A percentile compares a stretch with the other conserved stretches of the same genome.
These are phyloP conservation scores for Vaccinium macrocarpon DNA, from an alignment of 148 eudicot genomes.

Conservation along the genomic window DNA sequence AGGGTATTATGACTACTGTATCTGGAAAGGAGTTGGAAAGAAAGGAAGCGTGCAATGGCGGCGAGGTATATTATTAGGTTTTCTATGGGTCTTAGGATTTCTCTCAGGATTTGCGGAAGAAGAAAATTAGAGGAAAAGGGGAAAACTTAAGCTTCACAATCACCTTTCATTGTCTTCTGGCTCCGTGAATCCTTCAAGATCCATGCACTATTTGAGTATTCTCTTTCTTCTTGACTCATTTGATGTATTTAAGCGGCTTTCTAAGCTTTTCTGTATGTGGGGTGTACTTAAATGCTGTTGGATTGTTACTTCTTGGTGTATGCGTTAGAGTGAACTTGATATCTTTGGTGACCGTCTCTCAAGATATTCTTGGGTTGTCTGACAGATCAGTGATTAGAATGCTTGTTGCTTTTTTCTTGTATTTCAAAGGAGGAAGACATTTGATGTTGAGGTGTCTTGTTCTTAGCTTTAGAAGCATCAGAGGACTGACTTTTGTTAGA, in stretches of 20 bases:
- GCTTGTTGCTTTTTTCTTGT: background rate
- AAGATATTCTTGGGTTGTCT: constrained; percentile 45
- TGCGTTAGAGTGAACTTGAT: constrained; percentile 48
- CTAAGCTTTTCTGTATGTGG: constrained; percentile 27
- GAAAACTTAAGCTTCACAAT: background rate
- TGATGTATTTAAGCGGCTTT: constrained; percentile 3
- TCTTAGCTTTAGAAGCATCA: background rate
- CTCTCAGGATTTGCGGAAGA: background rate
- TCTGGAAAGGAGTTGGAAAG: constrained; percentile 71
- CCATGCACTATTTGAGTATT: background rate
- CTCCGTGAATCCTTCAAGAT: background rate
- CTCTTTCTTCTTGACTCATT: background rate
- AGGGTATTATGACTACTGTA: constrained; percentile 61
- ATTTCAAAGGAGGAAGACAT: background rate
- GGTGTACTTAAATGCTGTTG: constrained; percentile 78
- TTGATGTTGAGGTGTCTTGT: background rate
- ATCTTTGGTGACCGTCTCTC: constrained; percentile 50
- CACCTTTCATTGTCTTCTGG: background rate
- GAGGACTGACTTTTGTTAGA: background rate
- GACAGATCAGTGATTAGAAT: constrained; percentile 51
- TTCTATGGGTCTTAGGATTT: background rate
- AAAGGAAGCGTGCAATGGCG: constrained; percentile 47
- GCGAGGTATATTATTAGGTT: constrained; percentile 53
- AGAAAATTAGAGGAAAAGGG: background rate
- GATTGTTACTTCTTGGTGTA: constrained; percentile 64